phyloP scores from a whole-genome alignment of 768 basidiomycete species.

The Hydnum rufescens region DNA sequence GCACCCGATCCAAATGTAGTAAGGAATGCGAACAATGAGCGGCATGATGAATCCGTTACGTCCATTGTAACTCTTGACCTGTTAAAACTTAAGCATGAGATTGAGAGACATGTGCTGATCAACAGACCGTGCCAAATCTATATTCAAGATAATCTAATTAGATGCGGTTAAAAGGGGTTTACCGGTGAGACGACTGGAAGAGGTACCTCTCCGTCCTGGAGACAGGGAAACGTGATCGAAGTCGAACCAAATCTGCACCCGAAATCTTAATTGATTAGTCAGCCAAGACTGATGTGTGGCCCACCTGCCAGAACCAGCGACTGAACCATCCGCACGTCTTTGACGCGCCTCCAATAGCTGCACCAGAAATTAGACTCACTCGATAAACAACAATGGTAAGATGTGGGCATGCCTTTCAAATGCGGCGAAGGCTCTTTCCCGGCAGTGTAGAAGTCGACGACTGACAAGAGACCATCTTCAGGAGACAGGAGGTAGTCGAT shows the following conservation, averaged over 20 bases:
- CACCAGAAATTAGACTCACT: not conserved
- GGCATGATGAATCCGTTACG: constrained; percentile 53
- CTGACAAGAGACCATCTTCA: constrained; percentile 36
- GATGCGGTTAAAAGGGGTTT: not conserved
- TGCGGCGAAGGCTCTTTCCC: constrained; percentile 34
- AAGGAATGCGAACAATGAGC: constrained; percentile 35
- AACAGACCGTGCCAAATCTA: constrained; percentile 43
- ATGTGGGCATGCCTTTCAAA: constrained; percentile 19
- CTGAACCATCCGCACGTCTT: constrained; percentile 43
- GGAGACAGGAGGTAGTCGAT: constrained; percentile 45
- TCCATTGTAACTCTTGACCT: constrained; percentile 47
- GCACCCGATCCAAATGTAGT: constrained; percentile 45
- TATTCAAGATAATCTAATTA: constrained; percentile 40
- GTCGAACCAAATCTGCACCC: constrained; percentile 34
- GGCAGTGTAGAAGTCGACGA: constrained; percentile 58
- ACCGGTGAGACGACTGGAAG: not conserved
- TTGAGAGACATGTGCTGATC: not conserved
- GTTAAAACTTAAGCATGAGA: not conserved
- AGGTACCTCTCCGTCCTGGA: not conserved
- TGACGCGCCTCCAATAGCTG: constrained; percentile 36
- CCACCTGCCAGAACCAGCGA: constrained; percentile 52
- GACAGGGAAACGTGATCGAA: constrained; percentile 20
- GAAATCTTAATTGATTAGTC: not conserved
- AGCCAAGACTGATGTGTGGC: not conserved
- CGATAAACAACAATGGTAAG: not conserved